phyloP scores from a whole-genome alignment of 2,329 filamentous ascomycete species.

The Colletotrichum neosansevieriae region DNA sequence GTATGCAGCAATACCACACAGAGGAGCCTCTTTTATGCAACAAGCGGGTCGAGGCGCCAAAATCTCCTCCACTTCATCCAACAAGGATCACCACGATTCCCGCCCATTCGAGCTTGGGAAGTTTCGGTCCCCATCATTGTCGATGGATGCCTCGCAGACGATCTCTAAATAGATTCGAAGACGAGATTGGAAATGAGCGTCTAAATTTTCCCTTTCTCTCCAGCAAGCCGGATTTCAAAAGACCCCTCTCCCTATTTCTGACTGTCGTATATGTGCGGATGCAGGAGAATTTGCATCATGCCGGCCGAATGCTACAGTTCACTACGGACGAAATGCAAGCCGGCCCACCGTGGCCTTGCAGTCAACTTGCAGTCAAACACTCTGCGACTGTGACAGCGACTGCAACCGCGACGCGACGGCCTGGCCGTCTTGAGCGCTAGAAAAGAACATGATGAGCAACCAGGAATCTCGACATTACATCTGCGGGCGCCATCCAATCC shows the following conservation, averaged over 20 bases:
- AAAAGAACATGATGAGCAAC: not conserved
- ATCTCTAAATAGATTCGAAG: constrained; percentile 14
- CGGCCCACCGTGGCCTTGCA: constrained; percentile 28
- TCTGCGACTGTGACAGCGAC: not conserved
- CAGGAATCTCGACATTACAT: constrained; percentile 26
- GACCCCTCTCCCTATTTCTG: not conserved
- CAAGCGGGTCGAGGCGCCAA: not conserved
- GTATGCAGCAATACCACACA: constrained; percentile 2
- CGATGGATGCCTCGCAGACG: not conserved
- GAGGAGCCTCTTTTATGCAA: not conserved
- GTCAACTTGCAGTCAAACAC: constrained; percentile 10
- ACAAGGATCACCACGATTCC: not conserved
- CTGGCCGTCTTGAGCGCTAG: constrained; percentile 1
- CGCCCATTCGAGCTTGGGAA: not conserved
- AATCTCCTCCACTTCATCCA: constrained; percentile 4
- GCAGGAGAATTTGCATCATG: constrained; percentile 19
- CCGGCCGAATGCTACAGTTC: constrained; percentile 20
- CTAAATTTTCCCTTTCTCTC: not conserved
- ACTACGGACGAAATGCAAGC: constrained; percentile 39
- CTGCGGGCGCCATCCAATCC: constrained; percentile 24
- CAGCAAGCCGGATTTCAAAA: not conserved
- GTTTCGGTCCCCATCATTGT: not conserved
- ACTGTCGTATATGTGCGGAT: constrained; percentile 4
- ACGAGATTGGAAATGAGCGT: not conserved
- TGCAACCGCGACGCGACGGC: too few species aligned